Evolutionary conservation across 176 grass and related monocot species (phyloP).

Genomic region (Triticum timopheevii): DNA sequence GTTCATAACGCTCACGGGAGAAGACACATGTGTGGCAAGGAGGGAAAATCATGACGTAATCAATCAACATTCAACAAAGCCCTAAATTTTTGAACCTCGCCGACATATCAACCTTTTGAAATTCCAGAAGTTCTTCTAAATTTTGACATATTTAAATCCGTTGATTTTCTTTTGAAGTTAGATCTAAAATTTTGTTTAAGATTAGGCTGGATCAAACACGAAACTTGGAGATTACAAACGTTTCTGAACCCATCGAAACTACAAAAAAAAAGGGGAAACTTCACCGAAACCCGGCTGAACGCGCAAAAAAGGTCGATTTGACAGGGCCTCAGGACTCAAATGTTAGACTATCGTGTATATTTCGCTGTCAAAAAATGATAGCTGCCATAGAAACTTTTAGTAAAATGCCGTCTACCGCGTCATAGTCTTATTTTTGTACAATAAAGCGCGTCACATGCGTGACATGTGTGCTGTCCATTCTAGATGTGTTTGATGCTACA

Average conservation of each 20-base stretch:
- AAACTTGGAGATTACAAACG: neutral
- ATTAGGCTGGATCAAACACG: too few relatives aligned
- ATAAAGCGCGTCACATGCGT: neutral
- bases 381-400: neutral
- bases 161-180: too few relatives aligned
- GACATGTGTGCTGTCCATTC: neutral
- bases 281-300: neutral
- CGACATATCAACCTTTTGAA: too few relatives aligned
- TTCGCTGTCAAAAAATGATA: neutral
- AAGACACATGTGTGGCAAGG: too few relatives aligned
- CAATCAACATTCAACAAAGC: too few relatives aligned
- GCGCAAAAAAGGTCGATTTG: neutral
- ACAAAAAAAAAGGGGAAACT: neutral
- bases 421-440: neutral
- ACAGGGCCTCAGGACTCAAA: neutral
- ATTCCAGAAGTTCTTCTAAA: too few relatives aligned
- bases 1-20: too few relatives aligned
- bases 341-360: neutral
- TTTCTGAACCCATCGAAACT: neutral
- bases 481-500: neutral
- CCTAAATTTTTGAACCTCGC: too few relatives aligned
- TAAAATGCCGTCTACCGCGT: neutral
- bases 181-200: too few relatives aligned
- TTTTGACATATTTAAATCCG: too few relatives aligned
- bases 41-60: too few relatives aligned